Conservation (phyloP, 179 eudicot species). For the Beta macrorhiza region DNA sequence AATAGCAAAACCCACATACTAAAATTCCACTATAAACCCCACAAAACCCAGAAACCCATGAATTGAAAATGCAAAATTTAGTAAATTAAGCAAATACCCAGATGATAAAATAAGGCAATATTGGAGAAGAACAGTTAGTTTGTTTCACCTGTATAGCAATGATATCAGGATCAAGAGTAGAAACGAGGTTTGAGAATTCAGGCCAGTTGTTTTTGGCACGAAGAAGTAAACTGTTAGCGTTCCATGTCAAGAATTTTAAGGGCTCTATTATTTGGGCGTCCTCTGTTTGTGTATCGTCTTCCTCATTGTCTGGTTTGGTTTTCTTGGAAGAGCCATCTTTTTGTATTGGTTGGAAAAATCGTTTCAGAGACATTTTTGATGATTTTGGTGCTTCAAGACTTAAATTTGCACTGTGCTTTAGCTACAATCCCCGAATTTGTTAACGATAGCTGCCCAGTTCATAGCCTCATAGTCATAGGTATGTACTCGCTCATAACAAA, state of each 20-base stretch:
- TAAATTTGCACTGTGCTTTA: neutral
- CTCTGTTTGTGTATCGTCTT: conserved; percentile 17
- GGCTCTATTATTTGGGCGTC: conserved; percentile 52
- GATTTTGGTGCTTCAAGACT: neutral
- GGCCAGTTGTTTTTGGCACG: conserved; percentile 84
- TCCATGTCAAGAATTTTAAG: conserved; percentile 91
- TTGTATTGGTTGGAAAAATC: conserved; percentile 80
- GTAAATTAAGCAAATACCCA: conserved; percentile 24
- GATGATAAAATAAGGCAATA: neutral
- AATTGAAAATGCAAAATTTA: conserved; percentile 12
- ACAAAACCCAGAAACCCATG: neutral
- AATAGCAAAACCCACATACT: conserved; percentile 4
- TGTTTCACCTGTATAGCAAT: conserved; percentile 76
- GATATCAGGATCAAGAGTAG: conserved; percentile 74
- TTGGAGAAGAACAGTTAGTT: neutral
- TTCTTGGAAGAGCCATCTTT: conserved; percentile 79
- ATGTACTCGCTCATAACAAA: too few species aligned
- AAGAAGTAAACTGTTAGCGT: conserved; percentile 87
- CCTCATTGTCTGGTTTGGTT: conserved; percentile 24
- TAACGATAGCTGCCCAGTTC: too few species aligned
- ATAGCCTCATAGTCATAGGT: too few species aligned
- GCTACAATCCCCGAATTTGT: too few species aligned
- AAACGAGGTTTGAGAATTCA: conserved; percentile 64
- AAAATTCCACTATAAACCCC: neutral
- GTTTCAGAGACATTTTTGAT: conserved; percentile 45